phyloP scores from a whole-genome alignment of 2,329 filamentous ascomycete species.

The Calycina herbarum region DNA sequence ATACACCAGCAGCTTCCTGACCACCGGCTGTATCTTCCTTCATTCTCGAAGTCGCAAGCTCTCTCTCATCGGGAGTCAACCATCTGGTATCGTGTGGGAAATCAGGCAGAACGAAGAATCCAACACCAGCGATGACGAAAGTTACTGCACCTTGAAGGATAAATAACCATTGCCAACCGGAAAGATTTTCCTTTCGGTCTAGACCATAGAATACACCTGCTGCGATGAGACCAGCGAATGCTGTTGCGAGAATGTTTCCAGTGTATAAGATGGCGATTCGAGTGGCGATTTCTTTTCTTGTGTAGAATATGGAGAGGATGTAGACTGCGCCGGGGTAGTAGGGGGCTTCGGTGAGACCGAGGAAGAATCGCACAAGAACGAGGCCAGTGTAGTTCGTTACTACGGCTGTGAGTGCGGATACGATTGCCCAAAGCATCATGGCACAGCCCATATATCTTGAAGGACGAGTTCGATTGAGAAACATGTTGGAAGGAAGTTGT shows the following conservation, averaged over 20 bases:
- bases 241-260: constrained; percentile 39
- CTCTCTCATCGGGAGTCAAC: constrained; percentile 24
- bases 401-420: constrained; percentile 47
- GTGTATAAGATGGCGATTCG: constrained; percentile 42
- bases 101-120: constrained; percentile 46
- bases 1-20: constrained; percentile 30
- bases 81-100: constrained; percentile 42
- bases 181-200: constrained; percentile 39
- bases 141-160: constrained; percentile 39
- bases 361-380: constrained; percentile 46
- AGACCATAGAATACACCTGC: constrained; percentile 39
- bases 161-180: constrained; percentile 47
- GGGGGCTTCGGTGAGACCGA: constrained; percentile 47
- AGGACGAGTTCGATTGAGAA: constrained; percentile 37
- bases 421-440: constrained; percentile 41
- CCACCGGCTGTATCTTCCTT: constrained; percentile 36
- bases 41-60: constrained; percentile 18
- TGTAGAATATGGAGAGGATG: constrained; percentile 49
- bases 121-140: constrained; percentile 18
- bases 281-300: constrained; percentile 41
- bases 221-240: constrained; percentile 42
- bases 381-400: constrained; percentile 34
- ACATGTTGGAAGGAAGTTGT: constrained; percentile 44
- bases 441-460: constrained; percentile 38
- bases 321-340: constrained; percentile 48